Percentiles rank a stretch among this genome's conserved stretches.
Conservation (phyloP, 371 early-diverging fungal genomes). For the Mortierella sp. region DNA sequence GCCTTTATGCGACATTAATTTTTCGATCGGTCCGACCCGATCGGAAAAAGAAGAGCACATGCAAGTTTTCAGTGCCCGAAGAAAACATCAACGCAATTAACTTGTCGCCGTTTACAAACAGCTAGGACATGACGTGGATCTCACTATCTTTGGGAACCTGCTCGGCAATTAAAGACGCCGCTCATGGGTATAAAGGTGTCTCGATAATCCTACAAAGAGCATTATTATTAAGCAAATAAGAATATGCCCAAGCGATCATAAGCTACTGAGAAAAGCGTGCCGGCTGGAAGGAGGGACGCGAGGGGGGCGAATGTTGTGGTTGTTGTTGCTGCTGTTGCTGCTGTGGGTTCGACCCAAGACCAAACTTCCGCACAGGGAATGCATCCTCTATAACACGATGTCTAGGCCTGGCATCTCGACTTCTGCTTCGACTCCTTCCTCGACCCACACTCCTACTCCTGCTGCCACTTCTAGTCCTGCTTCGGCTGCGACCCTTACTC, state of each 20-base stretch:
- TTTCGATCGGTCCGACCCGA: conserved; percentile 14
- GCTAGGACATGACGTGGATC: background rate
- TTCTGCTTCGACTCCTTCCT: conserved; percentile 13
- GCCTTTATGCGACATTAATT: background rate
- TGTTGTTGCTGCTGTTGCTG: conserved; percentile 18
- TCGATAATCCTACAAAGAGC: background rate
- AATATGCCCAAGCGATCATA: background rate
- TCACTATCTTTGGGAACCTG: background rate
- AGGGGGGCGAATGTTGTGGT: conserved; percentile 3
- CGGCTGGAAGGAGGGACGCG: conserved; percentile 32
- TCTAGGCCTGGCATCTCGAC: background rate
- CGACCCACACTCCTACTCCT: conserved; percentile 17
- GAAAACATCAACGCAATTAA: background rate
- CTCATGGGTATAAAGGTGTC: too few relatives aligned
- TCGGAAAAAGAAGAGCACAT: background rate
- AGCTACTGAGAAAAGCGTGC: conserved; percentile 16
- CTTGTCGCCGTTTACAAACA: background rate
- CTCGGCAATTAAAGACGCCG: conserved; percentile 11
- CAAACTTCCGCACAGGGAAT: background rate
- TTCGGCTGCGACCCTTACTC: background rate
- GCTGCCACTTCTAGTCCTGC: conserved; percentile 14
- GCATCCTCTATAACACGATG: conserved; percentile 3
- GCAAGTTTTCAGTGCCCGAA: conserved; percentile 5
- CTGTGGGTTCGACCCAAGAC: conserved; percentile 1
- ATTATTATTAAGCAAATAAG: background rate